Evolutionary conservation across 1,139 yeast species (phyloP).

Genomic region (Geotrichum macrosporum): DNA sequence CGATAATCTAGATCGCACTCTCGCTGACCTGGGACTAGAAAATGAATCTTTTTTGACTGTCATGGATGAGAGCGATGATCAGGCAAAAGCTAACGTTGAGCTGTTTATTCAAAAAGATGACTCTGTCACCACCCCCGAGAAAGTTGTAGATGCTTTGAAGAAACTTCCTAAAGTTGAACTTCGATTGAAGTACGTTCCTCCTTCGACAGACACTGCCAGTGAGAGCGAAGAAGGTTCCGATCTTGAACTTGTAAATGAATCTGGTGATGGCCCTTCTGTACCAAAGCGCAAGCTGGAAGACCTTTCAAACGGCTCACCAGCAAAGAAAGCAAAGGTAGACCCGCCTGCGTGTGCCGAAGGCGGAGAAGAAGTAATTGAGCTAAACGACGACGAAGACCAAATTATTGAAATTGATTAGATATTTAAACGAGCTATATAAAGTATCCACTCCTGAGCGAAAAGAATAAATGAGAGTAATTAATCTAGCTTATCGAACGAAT

Average conservation of each 20-base stretch:
- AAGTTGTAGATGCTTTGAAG: slow-evolving; percentile 18
- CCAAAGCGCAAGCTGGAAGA: slow-evolving; percentile 17
- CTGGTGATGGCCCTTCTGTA: slow-evolving; percentile 14
- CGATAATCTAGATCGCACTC: slow-evolving; percentile 54
- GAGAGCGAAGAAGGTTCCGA: slow-evolving; percentile 20
- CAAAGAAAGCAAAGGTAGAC: slow-evolving; percentile 19
- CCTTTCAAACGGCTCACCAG: slow-evolving; percentile 24
- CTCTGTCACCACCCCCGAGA: slow-evolving; percentile 11
- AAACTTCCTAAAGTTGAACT: slow-evolving; percentile 35
- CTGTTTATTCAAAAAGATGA: slow-evolving; percentile 44
- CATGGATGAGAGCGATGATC: slow-evolving; percentile 70
- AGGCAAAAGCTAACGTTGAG: slow-evolving; percentile 58
- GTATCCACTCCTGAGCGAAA: no score
- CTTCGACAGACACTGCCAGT: slow-evolving; percentile 21
- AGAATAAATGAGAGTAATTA: no score
- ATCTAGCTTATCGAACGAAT: no score
- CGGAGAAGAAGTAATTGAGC: slow-evolving; percentile 18
- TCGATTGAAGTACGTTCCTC: slow-evolving; percentile 31
- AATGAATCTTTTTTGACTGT: slow-evolving; percentile 61
- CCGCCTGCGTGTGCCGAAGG: slow-evolving; percentile 12
- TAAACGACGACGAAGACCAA: slow-evolving; percentile 26
- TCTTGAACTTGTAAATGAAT: slow-evolving; percentile 19
- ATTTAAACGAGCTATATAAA: no score
- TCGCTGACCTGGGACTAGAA: slow-evolving; percentile 53
- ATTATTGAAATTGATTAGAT: slow-evolving; percentile 30